Evolutionary conservation across 768 basidiomycete species (phyloP).

Genomic region (Rhizopogon sp.): DNA sequence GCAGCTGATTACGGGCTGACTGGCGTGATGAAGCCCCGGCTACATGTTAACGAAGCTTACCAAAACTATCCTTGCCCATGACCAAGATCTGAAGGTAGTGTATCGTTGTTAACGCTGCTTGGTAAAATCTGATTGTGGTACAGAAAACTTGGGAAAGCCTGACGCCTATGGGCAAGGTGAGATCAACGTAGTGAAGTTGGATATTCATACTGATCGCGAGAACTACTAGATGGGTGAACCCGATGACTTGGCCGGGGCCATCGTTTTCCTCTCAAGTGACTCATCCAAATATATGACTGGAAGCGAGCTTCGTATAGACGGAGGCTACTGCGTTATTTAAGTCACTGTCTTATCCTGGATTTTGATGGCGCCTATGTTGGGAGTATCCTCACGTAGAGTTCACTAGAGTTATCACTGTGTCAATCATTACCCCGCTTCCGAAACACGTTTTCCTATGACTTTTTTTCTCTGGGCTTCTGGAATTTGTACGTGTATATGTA

Average conservation of each 20-base stretch:
- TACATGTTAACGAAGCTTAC: conserved; percentile 95
- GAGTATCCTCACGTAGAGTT: conserved; percentile 9
- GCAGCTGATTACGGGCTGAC: conserved; percentile 1
- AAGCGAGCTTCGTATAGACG: conserved; percentile 79
- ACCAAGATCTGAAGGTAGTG: conserved; percentile 69
- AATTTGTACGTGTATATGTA: no score
- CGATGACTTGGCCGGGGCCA: conserved; percentile 85
- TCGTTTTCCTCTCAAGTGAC: conserved; percentile 88
- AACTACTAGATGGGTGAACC: conserved; percentile 76
- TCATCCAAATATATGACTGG: conserved; percentile 91
- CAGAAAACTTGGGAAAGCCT: conserved; percentile 81
- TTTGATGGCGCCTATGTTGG: not conserved
- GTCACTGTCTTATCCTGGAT: not conserved
- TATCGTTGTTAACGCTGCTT: not conserved
- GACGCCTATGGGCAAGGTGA: conserved; percentile 82
- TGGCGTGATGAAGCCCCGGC: conserved; percentile 56
- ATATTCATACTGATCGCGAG: conserved; percentile 7
- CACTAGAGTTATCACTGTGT: conserved; percentile 3
- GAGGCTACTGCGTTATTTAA: conserved; percentile 77
- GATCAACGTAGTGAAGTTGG: conserved; percentile 12
- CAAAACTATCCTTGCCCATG: conserved; percentile 69
- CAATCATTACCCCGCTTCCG: not conserved
- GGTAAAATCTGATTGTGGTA: conserved; percentile 3
- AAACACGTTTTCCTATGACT: not conserved
- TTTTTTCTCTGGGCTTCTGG: no score